Percentiles rank a stretch among this genome's conserved stretches.
Conservation (phyloP, 1,284 basidiomycete genomes). For the Peniophora sp. region DNA sequence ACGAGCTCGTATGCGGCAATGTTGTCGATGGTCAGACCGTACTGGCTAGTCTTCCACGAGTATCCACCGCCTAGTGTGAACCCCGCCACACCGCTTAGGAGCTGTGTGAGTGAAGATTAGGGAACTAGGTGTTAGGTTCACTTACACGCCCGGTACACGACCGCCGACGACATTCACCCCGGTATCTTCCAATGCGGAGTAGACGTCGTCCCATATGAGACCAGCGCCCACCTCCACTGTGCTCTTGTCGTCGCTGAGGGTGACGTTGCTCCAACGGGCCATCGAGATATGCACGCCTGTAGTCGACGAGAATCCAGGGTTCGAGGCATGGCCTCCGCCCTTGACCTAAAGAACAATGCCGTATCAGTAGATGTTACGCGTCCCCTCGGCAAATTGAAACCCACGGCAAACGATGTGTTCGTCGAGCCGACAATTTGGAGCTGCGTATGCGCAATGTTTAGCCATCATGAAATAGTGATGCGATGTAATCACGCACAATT, state of each 20-base stretch:
- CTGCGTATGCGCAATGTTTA: conserved; percentile 11
- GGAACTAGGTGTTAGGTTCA: conserved; percentile 47
- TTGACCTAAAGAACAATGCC: conserved; percentile 40
- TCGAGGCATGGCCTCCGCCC: conserved; percentile 43
- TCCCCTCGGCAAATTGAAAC: conserved; percentile 5
- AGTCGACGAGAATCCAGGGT: conserved; percentile 47
- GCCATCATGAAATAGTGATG: too few relatives aligned
- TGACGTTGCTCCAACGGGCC: conserved; percentile 38
- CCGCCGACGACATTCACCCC: conserved; percentile 47
- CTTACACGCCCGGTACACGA: conserved; percentile 44
- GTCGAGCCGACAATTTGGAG: conserved; percentile 35
- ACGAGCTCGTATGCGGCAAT: conserved; percentile 39
- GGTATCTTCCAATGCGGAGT: conserved; percentile 34
- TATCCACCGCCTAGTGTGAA: conserved; percentile 29
- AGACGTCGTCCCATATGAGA: conserved; percentile 52
- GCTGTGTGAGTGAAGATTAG: conserved; percentile 24
- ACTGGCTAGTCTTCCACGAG: conserved; percentile 45
- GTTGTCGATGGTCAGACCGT: conserved; percentile 43
- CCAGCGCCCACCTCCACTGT: conserved; percentile 43
- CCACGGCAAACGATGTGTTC: conserved; percentile 30
- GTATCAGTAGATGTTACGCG: too few relatives aligned
- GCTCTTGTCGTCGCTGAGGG: conserved; percentile 28
- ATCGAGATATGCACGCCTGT: conserved; percentile 49
- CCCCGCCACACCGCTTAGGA: background rate
- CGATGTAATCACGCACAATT: conserved; percentile 22